These are phyloP conservation scores for Plasmodium vivax DNA, from an alignment of 169 alveolate species.

Conservation along the genomic window DNA sequence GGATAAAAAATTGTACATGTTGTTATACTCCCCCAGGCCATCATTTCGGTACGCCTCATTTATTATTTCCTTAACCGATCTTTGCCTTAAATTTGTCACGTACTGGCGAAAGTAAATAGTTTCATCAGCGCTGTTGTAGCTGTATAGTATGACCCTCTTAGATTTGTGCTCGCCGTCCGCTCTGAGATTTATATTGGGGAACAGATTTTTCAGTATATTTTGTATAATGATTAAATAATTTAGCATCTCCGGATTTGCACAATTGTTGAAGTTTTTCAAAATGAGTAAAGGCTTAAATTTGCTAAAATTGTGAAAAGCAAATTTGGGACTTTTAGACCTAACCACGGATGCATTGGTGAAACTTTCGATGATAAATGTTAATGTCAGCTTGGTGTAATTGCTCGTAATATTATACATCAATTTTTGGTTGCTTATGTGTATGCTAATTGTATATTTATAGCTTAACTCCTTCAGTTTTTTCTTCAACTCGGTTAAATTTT, in stretches of 20 bases:
- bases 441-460: conserved; percentile 44
- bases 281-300: conserved; percentile 73
- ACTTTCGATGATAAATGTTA: conserved; percentile 44
- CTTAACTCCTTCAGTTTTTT: conserved; percentile 58
- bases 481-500: conserved; percentile 23
- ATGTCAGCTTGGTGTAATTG: conserved; percentile 54
- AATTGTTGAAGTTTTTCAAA: conserved; percentile 64
- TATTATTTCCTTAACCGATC: conserved; percentile 29
- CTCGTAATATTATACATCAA: conserved; percentile 39
- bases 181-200: conserved; percentile 59
- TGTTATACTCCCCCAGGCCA: background rate
- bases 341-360: conserved; percentile 33
- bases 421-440: conserved; percentile 33
- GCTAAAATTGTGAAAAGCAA: conserved; percentile 2
- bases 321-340: conserved; percentile 4
- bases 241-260: conserved; percentile 33
- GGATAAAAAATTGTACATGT: conserved; percentile 47
- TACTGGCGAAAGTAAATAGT: conserved; percentile 72
- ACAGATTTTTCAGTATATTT: conserved; percentile 55
- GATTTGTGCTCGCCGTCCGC: conserved; percentile 23
- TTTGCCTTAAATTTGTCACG: conserved; percentile 10
- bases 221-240: conserved; percentile 60
- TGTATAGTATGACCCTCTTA: conserved; percentile 51
- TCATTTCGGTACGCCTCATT: conserved; percentile 35
- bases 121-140: conserved; percentile 39